Percentiles rank a stretch among this genome's conserved stretches.
Evolutionary conservation across 768 basidiomycete species (phyloP).

Genomic region (Baorangia bicolor): DNA sequence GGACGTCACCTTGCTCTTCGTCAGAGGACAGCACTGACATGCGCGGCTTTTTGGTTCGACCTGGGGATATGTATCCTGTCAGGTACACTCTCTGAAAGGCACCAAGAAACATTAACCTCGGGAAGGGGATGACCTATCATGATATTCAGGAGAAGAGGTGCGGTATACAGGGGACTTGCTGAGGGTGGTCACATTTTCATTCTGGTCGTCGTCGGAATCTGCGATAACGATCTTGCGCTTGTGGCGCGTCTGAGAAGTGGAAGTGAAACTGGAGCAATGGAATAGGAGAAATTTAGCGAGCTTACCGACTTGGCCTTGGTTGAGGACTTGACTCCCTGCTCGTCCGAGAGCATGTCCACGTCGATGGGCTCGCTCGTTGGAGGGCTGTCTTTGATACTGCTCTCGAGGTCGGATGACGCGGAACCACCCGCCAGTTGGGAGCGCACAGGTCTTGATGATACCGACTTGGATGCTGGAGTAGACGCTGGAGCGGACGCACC

Average conservation of each 20-base stretch:
- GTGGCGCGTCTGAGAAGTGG: constrained; percentile 33
- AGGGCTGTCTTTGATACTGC: constrained; percentile 56
- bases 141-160: constrained; percentile 29
- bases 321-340: constrained; percentile 41
- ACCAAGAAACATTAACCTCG: constrained; percentile 17
- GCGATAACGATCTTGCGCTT: constrained; percentile 71
- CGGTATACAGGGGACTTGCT: constrained; percentile 19
- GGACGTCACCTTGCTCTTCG: constrained; percentile 40
- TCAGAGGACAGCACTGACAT: constrained; percentile 51
- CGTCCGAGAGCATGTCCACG: constrained; percentile 63
- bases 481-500: constrained; percentile 13
- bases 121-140: constrained; percentile 27
- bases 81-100: neutral
- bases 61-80: constrained; percentile 28
- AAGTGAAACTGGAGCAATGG: neutral
- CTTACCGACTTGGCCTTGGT: constrained; percentile 35
- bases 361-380: constrained; percentile 79
- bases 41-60: constrained; percentile 60
- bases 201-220: constrained; percentile 70
- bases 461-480: constrained; percentile 37
- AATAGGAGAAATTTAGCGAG: neutral
- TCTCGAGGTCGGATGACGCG: constrained; percentile 47
- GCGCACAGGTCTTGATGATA: constrained; percentile 28
- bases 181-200: neutral
- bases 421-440: constrained; percentile 43